These are phyloP conservation scores for Aureobasidium pullulans DNA, from an alignment of 2,329 filamentous ascomycete genomes.

Conservation along the genomic window DNA sequence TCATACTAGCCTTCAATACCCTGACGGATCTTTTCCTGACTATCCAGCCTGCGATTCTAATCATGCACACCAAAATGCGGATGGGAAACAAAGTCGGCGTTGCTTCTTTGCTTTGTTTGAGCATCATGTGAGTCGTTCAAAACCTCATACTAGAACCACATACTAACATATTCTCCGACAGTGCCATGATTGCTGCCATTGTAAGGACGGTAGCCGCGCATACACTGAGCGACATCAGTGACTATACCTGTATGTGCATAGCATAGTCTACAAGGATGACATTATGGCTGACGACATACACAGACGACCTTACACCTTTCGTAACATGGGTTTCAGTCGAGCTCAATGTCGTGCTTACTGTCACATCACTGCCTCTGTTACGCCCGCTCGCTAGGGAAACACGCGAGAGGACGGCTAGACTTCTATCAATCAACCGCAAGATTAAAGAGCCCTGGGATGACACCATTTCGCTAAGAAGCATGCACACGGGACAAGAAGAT, in stretches of 20 bases:
- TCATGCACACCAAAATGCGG: conserved; percentile 23
- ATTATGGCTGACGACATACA: not conserved
- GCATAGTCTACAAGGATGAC: not conserved
- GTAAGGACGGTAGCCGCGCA: conserved; percentile 26
- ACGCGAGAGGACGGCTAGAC: conserved; percentile 12
- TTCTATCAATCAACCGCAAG: conserved; percentile 15
- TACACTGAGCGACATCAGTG: conserved; percentile 20
- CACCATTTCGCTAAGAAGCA: conserved; percentile 10
- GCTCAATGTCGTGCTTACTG: conserved; percentile 29
- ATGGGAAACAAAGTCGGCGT: conserved; percentile 22
- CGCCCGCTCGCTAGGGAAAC: conserved; percentile 21
- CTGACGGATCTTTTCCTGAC: conserved; percentile 25
- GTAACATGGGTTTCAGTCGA: conserved; percentile 25
- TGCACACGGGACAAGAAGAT: not conserved
- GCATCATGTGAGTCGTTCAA: conserved; percentile 17
- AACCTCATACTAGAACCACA: not conserved
- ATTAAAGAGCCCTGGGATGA: conserved; percentile 10
- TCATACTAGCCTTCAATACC: conserved; percentile 23
- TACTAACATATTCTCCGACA: conserved; percentile 9
- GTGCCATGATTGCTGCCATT: conserved; percentile 25
- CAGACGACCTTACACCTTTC: conserved; percentile 21
- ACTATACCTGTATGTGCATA: conserved; percentile 21
- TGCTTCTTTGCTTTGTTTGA: conserved; percentile 22
- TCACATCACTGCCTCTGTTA: conserved; percentile 24
- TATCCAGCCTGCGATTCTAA: conserved; percentile 23